These are phyloP conservation scores for Auricularia cornea DNA, from an alignment of 768 basidiomycete species.

Conservation along the genomic window DNA sequence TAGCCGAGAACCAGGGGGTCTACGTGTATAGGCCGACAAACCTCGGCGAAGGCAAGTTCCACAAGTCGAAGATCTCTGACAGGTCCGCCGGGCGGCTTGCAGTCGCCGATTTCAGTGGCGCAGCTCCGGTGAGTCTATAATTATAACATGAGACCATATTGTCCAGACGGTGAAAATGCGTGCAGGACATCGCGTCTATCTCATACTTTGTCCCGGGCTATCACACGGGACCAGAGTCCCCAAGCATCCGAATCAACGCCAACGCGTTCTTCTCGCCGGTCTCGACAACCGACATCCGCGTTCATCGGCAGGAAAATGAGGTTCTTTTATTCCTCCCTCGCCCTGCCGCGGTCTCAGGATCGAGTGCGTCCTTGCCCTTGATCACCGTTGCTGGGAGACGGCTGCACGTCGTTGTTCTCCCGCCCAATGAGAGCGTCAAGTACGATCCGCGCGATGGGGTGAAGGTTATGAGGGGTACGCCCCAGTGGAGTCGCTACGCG, in stretches of 20 bases:
- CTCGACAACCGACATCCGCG: too few species aligned
- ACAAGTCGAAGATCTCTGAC: slow-evolving; percentile 11
- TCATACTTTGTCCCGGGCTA: slow-evolving; percentile 25
- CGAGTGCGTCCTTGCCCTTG: slow-evolving; percentile 10
- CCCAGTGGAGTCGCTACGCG: too few species aligned
- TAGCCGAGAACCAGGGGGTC: slow-evolving; percentile 2
- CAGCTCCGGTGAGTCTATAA: not conserved
- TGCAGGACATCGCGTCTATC: slow-evolving; percentile 21
- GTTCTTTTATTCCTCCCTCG: slow-evolving; percentile 15
- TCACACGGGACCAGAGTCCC: slow-evolving; percentile 16
- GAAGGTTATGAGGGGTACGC: too few species aligned
- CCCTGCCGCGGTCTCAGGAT: too few species aligned
- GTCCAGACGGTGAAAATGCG: too few species aligned
- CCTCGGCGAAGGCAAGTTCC: slow-evolving; percentile 9
- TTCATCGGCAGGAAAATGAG: slow-evolving; percentile 17
- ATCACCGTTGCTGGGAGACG: slow-evolving; percentile 13
- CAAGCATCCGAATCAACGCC: slow-evolving; percentile 10
- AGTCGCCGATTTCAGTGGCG: slow-evolving; percentile 7
- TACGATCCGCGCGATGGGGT: slow-evolving; percentile 1
- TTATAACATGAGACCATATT: too few species aligned
- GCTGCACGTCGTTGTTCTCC: slow-evolving; percentile 16
- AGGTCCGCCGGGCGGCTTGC: slow-evolving; percentile 17
- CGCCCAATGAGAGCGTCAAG: slow-evolving; percentile 3
- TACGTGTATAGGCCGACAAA: slow-evolving; percentile 3
- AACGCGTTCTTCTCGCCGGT: not conserved